Evolutionary conservation across 2,329 filamentous ascomycete genomes (phyloP).

Genomic region (Dactylonectria estremocensis): DNA sequence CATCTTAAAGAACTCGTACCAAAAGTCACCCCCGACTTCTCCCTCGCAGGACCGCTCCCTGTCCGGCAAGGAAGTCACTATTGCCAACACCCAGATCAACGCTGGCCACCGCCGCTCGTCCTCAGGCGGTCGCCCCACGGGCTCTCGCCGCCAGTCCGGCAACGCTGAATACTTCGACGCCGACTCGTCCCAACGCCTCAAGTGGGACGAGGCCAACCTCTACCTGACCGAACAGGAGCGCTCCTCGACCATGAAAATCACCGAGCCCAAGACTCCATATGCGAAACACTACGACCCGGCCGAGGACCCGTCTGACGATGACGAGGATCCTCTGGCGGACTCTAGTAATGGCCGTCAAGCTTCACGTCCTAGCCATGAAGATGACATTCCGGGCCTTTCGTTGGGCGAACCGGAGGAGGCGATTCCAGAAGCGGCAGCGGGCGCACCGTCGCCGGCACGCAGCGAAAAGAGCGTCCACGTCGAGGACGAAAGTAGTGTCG

Average conservation of each 20-base stretch:
- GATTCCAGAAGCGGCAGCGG: slow-evolving; percentile 64
- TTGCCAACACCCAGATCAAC: slow-evolving; percentile 95
- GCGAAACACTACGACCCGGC: slow-evolving; percentile 91
- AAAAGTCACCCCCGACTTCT: slow-evolving; percentile 69
- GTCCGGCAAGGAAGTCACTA: slow-evolving; percentile 88
- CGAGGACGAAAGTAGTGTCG: slow-evolving; percentile 72
- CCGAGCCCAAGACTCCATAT: slow-evolving; percentile 98
- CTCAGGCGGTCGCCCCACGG: slow-evolving; percentile 71
- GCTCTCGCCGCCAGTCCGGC: slow-evolving; percentile 81
- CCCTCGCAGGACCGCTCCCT: slow-evolving; percentile 60
- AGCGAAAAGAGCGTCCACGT: slow-evolving; percentile 84
- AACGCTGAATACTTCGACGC: slow-evolving; percentile 59
- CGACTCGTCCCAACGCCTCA: slow-evolving; percentile 80
- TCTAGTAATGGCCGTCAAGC: slow-evolving; percentile 49
- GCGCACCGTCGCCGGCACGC: slow-evolving; percentile 52
- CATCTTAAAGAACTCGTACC: slow-evolving; percentile 93
- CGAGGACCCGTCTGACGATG: slow-evolving; percentile 89
- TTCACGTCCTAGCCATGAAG: slow-evolving; percentile 63
- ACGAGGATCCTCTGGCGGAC: slow-evolving; percentile 63
- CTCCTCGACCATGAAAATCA: slow-evolving; percentile 98
- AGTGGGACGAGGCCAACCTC: slow-evolving; percentile 99
- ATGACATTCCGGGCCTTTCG: slow-evolving; percentile 93
- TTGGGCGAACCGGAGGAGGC: slow-evolving; percentile 92
- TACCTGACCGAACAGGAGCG: slow-evolving; percentile 98
- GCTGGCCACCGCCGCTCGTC: slow-evolving; percentile 91